Base-by-base conservation (phyloP, 139 green algal genomes). In the Desmodesmus armatus region DNA sequence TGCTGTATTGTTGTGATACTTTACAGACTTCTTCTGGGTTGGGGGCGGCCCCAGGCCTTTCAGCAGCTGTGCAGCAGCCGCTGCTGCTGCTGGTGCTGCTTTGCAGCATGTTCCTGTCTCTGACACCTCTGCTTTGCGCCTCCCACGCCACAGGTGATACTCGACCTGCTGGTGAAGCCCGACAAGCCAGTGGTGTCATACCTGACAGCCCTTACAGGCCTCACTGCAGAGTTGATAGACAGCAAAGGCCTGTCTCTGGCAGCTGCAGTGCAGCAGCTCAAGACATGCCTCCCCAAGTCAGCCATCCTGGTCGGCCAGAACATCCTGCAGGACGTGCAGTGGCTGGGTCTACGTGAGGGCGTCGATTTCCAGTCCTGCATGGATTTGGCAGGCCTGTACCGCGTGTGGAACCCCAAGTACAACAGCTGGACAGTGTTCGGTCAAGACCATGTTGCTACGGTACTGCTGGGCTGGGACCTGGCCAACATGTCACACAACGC, bases 251-350 rank as follows among this genome's bases (percentile, higher is more conserved):
- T 97, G 11, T 76, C 92, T 0, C 87, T 98, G 29, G 80, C 85
- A n/a, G 53, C 94, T 27, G 95, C 91, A 40, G 29, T 97, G 51
- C 43, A 62, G 43, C 69, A 84, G 25, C 88, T 98, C 41, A 82
- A 81, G 0, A n/a, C 67, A 5, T 62, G 69, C 9, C 90, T 98
- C 53, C 95, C 95, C 0, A 35, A 37, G 0, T 55, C 88, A 29
- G 92, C 92, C 3, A 88, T 96, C 4, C 90, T 98, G 27, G 93
- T 98, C 29, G 96, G 96, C 0, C 95, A 98, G 77, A 97, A 95
- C 90, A 97, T 99, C 31, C 17, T 76, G 5, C 90, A 96, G 84
- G 96, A 99, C 76, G 91, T 99, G 2, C 39, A 93, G 66, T 99
- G 96, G 96, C 87, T 99, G 71, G 86, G 90, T 0, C 84, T 99